phyloP scores from a whole-genome alignment of 768 basidiomycete genomes.

The Suillus decipiens region DNA sequence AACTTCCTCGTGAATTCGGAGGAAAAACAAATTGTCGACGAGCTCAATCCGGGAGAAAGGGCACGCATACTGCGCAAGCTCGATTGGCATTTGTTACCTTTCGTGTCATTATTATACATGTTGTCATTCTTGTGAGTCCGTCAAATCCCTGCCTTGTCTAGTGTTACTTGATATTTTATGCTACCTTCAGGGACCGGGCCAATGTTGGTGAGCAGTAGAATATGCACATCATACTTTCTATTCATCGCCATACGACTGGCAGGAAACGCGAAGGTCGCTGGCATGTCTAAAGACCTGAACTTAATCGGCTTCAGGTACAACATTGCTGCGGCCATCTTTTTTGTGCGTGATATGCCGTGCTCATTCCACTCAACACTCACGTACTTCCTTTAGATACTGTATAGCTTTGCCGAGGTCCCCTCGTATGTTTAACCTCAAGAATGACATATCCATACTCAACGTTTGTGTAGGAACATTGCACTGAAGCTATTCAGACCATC shows the following conservation, averaged over 20 bases:
- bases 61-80: slow-evolving; percentile 40
- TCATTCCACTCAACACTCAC: neutral
- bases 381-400: slow-evolving; percentile 29
- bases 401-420: slow-evolving; percentile 39
- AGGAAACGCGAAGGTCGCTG: slow-evolving; percentile 48
- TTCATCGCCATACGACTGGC: neutral
- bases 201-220: slow-evolving; percentile 40
- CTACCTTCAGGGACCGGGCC: slow-evolving; percentile 39
- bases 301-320: slow-evolving; percentile 38
- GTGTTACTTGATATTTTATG: neutral
- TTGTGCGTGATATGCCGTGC: slow-evolving; percentile 21
- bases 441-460: slow-evolving; percentile 8
- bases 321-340: slow-evolving; percentile 41
- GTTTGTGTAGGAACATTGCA: slow-evolving; percentile 36
- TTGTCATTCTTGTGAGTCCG: slow-evolving; percentile 47
- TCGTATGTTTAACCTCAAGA: slow-evolving; percentile 29
- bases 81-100: slow-evolving; percentile 45
- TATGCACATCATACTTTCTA: neutral
- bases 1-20: neutral
- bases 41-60: slow-evolving; percentile 23
- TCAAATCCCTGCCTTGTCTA: neutral
- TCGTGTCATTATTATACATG: slow-evolving; percentile 46
- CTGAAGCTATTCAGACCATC: slow-evolving; percentile 39
- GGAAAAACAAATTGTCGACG: slow-evolving; percentile 1
- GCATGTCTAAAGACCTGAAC: slow-evolving; percentile 41